Conservation (phyloP, 495 filamentous ascomycete genomes). For the Halenospora varia region DNA sequence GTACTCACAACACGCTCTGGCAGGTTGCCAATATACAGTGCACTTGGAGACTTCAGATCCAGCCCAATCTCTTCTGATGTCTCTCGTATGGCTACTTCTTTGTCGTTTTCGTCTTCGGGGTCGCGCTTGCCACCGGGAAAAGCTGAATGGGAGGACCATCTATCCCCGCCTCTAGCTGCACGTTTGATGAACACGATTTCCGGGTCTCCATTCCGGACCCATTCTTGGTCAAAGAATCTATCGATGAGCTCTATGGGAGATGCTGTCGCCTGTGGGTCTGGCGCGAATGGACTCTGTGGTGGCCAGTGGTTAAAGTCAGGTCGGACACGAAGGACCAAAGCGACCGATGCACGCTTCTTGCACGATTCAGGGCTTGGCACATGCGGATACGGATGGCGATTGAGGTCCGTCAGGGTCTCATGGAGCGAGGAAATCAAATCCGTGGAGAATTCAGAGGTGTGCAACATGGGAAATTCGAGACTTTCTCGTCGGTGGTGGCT, state of each 20-base stretch:
- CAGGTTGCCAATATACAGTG: conserved; percentile 61
- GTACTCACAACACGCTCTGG: conserved; percentile 71
- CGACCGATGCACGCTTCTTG: conserved; percentile 69
- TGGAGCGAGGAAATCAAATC: conserved; percentile 31
- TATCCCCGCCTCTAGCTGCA: conserved; percentile 63
- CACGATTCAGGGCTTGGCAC: conserved; percentile 58
- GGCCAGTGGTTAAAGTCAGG: conserved; percentile 58
- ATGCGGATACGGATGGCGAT: conserved; percentile 54
- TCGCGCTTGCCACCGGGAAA: conserved; percentile 72
- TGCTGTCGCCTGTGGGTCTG: conserved; percentile 21
- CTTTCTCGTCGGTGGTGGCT: no score
- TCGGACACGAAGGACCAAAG: conserved; percentile 64
- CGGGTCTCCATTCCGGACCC: conserved; percentile 71
- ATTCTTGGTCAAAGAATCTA: conserved; percentile 62
- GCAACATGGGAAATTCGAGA: no score
- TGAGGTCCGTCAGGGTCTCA: conserved; percentile 46
- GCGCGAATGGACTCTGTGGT: conserved; percentile 27
- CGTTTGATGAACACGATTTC: conserved; percentile 78
- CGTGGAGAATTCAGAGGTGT: not conserved
- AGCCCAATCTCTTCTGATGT: conserved; percentile 70
- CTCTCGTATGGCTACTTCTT: conserved; percentile 63
- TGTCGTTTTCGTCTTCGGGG: conserved; percentile 61
- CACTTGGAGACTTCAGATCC: conserved; percentile 51
- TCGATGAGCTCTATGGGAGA: conserved; percentile 43
- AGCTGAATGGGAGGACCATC: conserved; percentile 75